Base-by-base conservation (phyloP, 257 asterid species). In the Anisodus acutangulus region DNA sequence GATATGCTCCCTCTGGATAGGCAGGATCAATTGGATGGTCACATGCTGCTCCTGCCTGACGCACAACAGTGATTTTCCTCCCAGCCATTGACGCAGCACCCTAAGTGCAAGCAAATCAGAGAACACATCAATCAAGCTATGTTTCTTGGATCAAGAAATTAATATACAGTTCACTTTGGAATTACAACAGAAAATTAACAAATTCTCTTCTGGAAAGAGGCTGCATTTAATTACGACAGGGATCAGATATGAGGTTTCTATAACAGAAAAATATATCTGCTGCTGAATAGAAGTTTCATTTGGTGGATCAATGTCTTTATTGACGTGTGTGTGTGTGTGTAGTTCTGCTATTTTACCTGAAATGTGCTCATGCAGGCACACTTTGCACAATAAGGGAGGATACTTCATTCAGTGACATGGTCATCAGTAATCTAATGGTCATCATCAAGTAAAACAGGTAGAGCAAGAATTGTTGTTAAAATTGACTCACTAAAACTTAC, bases 1-100 rank as follows among this genome's bases (percentile, higher is more conserved):
- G 99, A 83, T 94, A 95, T 69, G 92, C 92, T 39, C 99, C 98
- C 84, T 95, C 96, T 0, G 95, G 98, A 87, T 95, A 94, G 0
- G 97, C 88, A 16, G 97, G 98, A 84, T 95, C 97, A 2, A 93
- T 83, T 12, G 99, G 97, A 85, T 95, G 99, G 84, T 94, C 98
- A 79, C 97, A 85, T 55, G 94, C 97, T 31, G 98, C 99, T 79
- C 99, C 96, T 47, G 95, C 93, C 89, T 92, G 89, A 13, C 97
- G 98, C 57, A 94, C 26, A 3, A 94, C 83, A 51, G 97, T 92
- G 64, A 95, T 91, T 91, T 91, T 94, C 88, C 90, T 90, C 81
- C 95, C 92, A 2, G 97, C 97, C 92, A 78, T 91, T n/a, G 91
- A 90, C 78, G 98, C 97, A 82, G 97, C 97, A 81, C 94, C 93